These are phyloP conservation scores for Wallacemonas sp. DNA, from an alignment of 208 protist genomes.

Conservation along the genomic window DNA sequence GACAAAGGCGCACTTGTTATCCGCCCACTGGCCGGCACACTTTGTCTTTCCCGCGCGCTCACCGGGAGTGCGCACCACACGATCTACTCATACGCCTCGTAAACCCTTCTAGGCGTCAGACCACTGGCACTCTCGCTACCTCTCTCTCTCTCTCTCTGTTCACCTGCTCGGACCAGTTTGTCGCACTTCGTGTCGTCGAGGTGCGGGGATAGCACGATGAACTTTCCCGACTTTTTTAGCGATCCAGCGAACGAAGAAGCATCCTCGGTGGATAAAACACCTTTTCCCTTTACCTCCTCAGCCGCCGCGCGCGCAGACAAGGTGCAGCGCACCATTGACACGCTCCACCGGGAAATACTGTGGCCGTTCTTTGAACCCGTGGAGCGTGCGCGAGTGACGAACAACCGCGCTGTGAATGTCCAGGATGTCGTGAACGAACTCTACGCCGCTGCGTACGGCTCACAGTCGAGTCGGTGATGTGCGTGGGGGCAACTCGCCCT, in stretches of 20 bases:
- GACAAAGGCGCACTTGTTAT: not conserved
- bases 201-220: too few relatives aligned
- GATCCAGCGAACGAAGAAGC: not conserved
- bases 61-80: not conserved
- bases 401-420: constrained; percentile 57
- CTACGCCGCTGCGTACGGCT: constrained; percentile 1
- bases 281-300: constrained; percentile 18
- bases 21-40: not conserved
- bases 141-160: not conserved
- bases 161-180: too few relatives aligned
- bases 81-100: too few relatives aligned
- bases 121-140: too few relatives aligned
- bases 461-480: not conserved
- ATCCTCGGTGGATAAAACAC: not conserved
- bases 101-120: too few relatives aligned
- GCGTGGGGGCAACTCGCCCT: too few relatives aligned
- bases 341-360: constrained; percentile 71
- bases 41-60: not conserved
- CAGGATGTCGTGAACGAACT: constrained; percentile 65
- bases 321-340: constrained; percentile 54
- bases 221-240: not conserved
- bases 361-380: constrained; percentile 78
- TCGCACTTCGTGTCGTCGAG: too few relatives aligned
- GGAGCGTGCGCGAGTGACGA: constrained; percentile 67
- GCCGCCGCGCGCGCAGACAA: constrained; percentile 47